phyloP scores from a whole-genome alignment of 805 yeast genomes.

The Cyberlindnera suaveolens region DNA sequence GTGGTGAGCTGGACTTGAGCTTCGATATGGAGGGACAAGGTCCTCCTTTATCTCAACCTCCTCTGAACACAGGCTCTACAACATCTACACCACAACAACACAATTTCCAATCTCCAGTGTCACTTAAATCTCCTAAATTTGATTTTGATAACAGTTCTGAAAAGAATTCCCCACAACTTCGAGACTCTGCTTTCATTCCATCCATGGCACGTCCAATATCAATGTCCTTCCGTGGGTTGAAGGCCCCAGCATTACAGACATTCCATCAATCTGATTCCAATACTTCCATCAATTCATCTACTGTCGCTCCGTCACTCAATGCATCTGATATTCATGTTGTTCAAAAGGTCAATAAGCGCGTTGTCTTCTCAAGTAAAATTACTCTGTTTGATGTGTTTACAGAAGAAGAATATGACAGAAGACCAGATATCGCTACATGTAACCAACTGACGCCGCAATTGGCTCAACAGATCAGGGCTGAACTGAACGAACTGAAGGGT shows the following conservation, averaged over 20 bases:
- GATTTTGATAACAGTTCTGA: background rate
- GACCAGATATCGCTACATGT: constrained; percentile 89
- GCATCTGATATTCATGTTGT: background rate
- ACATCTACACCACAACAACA: background rate
- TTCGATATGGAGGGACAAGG: constrained; percentile 21
- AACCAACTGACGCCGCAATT: constrained; percentile 81
- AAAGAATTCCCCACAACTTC: constrained; percentile 18
- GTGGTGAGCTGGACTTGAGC: constrained; percentile 33
- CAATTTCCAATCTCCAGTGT: constrained; percentile 1
- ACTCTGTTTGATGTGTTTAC: constrained; percentile 80
- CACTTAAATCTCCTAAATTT: constrained; percentile 5
- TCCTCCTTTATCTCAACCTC: constrained; percentile 14
- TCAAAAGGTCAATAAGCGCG: constrained; percentile 21
- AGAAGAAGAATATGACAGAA: constrained; percentile 83
- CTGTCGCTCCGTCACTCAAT: constrained; percentile 20
- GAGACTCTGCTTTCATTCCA: constrained; percentile 15
- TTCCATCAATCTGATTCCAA: constrained; percentile 18
- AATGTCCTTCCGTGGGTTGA: constrained; percentile 56
- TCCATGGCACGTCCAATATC: constrained; percentile 30
- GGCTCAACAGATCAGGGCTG: constrained; percentile 83
- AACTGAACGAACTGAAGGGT: constrained; percentile 70
- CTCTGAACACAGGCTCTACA: constrained; percentile 7
- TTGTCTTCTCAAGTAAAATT: constrained; percentile 74
- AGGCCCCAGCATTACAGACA: constrained; percentile 50
- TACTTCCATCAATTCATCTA: constrained; percentile 25